Percentiles rank a stretch among this genome's conserved stretches.
Evolutionary conservation across 2,329 filamentous ascomycete genomes (phyloP).

Genomic region (Venturiaceae sp.): DNA sequence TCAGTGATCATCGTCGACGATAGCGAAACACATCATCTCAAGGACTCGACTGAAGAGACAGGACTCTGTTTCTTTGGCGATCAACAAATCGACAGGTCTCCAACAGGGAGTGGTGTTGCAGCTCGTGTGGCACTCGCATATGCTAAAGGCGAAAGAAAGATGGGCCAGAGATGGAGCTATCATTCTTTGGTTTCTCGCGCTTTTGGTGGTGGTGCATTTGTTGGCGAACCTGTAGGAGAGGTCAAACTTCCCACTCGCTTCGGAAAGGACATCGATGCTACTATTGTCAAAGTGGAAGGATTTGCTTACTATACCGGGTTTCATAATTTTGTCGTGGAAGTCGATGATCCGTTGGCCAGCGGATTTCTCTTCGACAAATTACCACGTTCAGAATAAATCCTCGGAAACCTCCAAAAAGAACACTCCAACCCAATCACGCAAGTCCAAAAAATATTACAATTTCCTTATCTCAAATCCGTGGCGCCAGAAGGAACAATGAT

Average conservation of each 20-base stretch:
- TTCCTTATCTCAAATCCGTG: neutral
- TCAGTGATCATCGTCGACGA: conserved; percentile 30
- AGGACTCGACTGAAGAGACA: neutral
- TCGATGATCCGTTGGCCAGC: conserved; percentile 10
- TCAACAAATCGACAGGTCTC: conserved; percentile 36
- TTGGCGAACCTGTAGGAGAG: conserved; percentile 1
- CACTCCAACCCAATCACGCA: neutral
- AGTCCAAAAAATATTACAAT: too few relatives aligned
- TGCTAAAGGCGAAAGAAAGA: conserved; percentile 11
- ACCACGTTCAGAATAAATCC: neutral
- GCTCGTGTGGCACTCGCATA: conserved; percentile 19
- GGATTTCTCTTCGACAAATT: conserved; percentile 13
- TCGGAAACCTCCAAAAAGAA: neutral
- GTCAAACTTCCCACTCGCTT: neutral
- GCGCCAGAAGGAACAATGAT: neutral
- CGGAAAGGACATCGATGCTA: conserved; percentile 10
- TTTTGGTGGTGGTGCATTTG: conserved; percentile 12
- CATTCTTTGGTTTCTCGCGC: conserved; percentile 14
- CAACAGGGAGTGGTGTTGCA: conserved; percentile 22
- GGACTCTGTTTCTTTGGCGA: conserved; percentile 32
- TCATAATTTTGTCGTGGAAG: conserved; percentile 11
- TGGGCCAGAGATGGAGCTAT: conserved; percentile 14
- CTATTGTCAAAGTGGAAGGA: conserved; percentile 12
- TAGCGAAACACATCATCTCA: neutral
- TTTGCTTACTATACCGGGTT: conserved; percentile 13